Conservation (phyloP, 306 rosid genomes). For the Quercus ilex region DNA sequence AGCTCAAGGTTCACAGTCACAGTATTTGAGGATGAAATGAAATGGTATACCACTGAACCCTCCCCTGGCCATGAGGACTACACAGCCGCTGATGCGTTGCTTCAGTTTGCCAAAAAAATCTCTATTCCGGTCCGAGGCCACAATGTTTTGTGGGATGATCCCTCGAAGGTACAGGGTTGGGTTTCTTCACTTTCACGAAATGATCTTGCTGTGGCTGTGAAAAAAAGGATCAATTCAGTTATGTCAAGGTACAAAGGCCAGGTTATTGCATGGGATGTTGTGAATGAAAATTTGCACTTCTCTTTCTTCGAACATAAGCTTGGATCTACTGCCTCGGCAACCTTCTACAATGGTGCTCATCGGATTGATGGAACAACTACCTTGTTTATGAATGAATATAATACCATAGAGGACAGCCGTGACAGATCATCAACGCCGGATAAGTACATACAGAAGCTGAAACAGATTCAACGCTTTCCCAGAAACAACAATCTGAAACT, state of each 20-base stretch:
- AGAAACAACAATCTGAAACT: constrained; percentile 9
- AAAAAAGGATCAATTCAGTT: constrained; percentile 39
- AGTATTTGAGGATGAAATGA: constrained; percentile 70
- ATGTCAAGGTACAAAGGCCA: constrained; percentile 52
- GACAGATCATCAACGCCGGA: constrained; percentile 37
- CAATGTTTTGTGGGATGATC: constrained; percentile 71
- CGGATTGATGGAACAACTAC: constrained; percentile 33
- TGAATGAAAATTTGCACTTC: constrained; percentile 65
- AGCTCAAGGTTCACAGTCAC: constrained; percentile 56
- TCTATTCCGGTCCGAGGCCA: constrained; percentile 61
- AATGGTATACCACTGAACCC: constrained; percentile 62
- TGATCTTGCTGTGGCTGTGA: constrained; percentile 32
- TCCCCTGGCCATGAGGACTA: constrained; percentile 45
- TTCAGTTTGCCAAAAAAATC: constrained; percentile 39
- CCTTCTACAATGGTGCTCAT: constrained; percentile 36
- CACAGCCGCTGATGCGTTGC: constrained; percentile 45
- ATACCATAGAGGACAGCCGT: constrained; percentile 56
- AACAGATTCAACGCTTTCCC: constrained; percentile 28
- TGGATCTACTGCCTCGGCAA: constrained; percentile 31
- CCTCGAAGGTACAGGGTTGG: constrained; percentile 45
- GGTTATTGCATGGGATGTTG: constrained; percentile 76
- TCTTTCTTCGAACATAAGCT: constrained; percentile 48
- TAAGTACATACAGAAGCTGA: constrained; percentile 49
- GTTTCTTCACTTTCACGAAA: constrained; percentile 33
- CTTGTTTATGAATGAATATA: constrained; percentile 65